Evolutionary conservation across 225 moss, liverwort and hornwort genomes (phyloP).

Genomic region (Antitrichia curtipendula): DNA sequence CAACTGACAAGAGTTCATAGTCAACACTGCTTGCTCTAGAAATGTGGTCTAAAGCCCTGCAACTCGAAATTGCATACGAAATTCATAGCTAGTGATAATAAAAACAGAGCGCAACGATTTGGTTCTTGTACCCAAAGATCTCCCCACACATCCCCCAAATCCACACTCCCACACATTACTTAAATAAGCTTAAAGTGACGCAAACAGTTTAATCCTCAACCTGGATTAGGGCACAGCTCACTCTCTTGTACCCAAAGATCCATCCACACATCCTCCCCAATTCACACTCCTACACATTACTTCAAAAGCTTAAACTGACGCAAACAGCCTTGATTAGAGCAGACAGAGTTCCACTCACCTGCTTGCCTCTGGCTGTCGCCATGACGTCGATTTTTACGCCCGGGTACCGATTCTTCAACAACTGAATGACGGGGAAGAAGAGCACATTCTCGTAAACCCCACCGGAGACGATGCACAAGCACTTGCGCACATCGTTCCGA

Average conservation of each 20-base stretch:
- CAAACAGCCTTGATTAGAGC: not conserved
- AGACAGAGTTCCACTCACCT: conserved; percentile 8
- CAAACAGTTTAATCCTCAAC: not conserved
- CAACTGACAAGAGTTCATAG: not conserved
- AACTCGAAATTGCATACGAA: not conserved
- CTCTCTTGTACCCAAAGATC: not conserved
- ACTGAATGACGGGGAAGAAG: conserved; percentile 77
- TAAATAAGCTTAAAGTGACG: not conserved
- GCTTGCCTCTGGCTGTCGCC: conserved; percentile 68
- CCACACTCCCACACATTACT: too few species aligned
- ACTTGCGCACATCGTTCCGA: conserved; percentile 67
- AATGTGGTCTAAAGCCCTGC: not conserved
- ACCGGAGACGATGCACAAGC: conserved; percentile 57
- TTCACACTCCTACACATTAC: not conserved
- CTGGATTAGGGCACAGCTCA: not conserved
- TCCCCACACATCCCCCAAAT: not conserved
- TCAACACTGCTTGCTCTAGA: not conserved
- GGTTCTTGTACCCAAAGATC: not conserved
- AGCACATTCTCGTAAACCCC: conserved; percentile 90
- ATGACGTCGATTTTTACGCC: conserved; percentile 76
- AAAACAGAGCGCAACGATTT: not conserved
- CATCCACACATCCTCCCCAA: not conserved
- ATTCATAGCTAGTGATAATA: not conserved
- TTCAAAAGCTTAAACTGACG: not conserved
- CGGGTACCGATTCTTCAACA: conserved; percentile 67